phyloP scores from a whole-genome alignment of 1,139 yeast species.

The Hyphopichia burtonii region DNA sequence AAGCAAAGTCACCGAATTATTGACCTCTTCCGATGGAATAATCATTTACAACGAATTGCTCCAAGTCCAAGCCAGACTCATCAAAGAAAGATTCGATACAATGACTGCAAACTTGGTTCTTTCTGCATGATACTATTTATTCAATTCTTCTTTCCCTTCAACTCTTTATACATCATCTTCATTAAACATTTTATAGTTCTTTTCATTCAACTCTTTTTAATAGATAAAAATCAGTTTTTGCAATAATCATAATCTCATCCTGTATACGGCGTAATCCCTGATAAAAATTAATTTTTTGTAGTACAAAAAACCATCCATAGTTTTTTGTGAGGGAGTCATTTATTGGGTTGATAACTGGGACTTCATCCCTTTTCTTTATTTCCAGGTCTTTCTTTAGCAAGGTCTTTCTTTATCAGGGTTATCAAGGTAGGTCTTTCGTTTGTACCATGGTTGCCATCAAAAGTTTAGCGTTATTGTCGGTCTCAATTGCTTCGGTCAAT shows the following conservation, averaged over 20 bases:
- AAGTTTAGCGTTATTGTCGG: constrained; percentile 16
- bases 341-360: background rate
- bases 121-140: constrained; percentile 27
- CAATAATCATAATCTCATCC: too few relatives aligned
- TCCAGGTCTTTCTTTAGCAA: too few relatives aligned
- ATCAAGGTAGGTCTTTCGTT: background rate
- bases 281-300: too few relatives aligned
- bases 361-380: background rate
- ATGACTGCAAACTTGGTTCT: constrained; percentile 68
- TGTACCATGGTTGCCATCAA: constrained; percentile 28
- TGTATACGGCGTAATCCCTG: too few relatives aligned
- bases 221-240: too few relatives aligned
- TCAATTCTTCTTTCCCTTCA: background rate
- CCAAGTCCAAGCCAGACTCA: constrained; percentile 60
- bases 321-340: background rate
- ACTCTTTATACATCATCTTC: background rate
- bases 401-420: too few relatives aligned
- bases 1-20: constrained; percentile 42
- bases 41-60: constrained; percentile 70
- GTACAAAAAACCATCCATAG: too few relatives aligned
- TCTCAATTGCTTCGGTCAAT: constrained; percentile 14
- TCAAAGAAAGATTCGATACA: constrained; percentile 72
- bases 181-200: background rate
- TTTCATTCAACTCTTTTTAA: too few relatives aligned
- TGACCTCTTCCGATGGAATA: constrained; percentile 41